Conservation (phyloP, 768 basidiomycete species). For the Pleurotus tuber-regium region DNA sequence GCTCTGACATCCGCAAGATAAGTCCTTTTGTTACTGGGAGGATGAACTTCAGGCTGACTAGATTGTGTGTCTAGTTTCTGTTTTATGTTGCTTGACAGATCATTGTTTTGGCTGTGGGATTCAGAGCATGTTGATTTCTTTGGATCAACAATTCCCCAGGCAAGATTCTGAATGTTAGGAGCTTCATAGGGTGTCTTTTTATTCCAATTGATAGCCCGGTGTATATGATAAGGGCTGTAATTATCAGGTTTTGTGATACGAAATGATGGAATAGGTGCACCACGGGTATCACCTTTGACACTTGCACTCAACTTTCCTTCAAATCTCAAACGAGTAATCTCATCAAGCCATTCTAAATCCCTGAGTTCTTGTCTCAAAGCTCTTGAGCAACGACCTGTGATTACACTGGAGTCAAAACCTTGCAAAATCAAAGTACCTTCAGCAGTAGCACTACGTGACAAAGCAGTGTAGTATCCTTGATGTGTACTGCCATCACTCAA, state of each 20-base stretch:
- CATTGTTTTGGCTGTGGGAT: background rate
- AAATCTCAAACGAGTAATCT: conserved; percentile 26
- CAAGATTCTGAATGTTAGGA: background rate
- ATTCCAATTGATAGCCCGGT: conserved; percentile 18
- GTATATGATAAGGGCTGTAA: conserved; percentile 19
- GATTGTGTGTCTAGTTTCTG: background rate
- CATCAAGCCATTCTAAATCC: conserved; percentile 32
- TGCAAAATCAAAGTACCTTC: conserved; percentile 25
- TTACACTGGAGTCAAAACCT: conserved; percentile 19
- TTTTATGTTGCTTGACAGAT: background rate
- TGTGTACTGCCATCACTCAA: conserved; percentile 20
- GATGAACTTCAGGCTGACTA: no score
- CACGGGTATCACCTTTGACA: conserved; percentile 17
- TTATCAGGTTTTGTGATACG: conserved; percentile 15
- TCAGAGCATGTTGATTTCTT: conserved; percentile 4
- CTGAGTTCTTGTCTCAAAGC: conserved; percentile 30
- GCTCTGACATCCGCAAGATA: background rate
- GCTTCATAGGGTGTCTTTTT: conserved; percentile 15
- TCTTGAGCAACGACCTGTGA: conserved; percentile 24
- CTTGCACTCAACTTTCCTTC: conserved; percentile 13
- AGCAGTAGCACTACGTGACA: conserved; percentile 23
- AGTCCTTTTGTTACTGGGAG: background rate
- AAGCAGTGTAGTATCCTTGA: conserved; percentile 28
- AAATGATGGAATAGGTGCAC: conserved; percentile 21
- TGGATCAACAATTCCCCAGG: conserved; percentile 2